Evolutionary conservation across 139 green algal genomes (phyloP).

Genomic region (Coelastrella sp.): DNA sequence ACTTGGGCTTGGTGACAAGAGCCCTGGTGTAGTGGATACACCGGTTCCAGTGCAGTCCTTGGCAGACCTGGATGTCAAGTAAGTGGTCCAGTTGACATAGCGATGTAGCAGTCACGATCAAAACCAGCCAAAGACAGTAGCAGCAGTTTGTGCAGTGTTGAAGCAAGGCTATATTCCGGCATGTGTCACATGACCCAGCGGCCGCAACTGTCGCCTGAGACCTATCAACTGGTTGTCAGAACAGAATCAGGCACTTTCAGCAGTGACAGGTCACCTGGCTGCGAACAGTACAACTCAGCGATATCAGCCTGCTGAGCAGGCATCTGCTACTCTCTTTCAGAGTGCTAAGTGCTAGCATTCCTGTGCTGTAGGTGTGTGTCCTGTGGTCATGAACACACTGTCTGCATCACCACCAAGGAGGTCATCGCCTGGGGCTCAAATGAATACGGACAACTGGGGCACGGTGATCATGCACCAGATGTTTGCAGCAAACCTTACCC

Average conservation of each 20-base stretch:
- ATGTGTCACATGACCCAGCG: no score
- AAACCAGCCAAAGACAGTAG: background rate
- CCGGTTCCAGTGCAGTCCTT: constrained; percentile 73
- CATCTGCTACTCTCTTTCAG: no score
- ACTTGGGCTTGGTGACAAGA: constrained; percentile 57
- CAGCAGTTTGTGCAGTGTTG: background rate
- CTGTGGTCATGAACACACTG: constrained; percentile 80
- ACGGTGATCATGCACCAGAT: constrained; percentile 62
- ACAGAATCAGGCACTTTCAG: no score
- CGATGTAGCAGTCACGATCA: no score
- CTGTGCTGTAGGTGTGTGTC: constrained; percentile 53
- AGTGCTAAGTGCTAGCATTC: background rate
- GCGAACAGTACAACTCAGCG: no score
- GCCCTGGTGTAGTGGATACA: constrained; percentile 57
- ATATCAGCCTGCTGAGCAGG: background rate
- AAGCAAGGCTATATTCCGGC: no score
- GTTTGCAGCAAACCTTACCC: constrained; percentile 68
- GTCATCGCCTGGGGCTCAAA: constrained; percentile 90
- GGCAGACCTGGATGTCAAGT: constrained; percentile 71
- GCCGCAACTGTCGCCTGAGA: no score
- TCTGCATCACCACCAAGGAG: constrained; percentile 79
- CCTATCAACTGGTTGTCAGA: no score
- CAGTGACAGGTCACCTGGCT: no score
- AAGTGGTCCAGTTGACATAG: constrained; percentile 4
- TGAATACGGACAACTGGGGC: constrained; percentile 82